Percentiles rank a stretch among this genome's conserved stretches.
Evolutionary conservation across 179 eudicot species (phyloP).

Genomic region (Vitellaria paradoxa): DNA sequence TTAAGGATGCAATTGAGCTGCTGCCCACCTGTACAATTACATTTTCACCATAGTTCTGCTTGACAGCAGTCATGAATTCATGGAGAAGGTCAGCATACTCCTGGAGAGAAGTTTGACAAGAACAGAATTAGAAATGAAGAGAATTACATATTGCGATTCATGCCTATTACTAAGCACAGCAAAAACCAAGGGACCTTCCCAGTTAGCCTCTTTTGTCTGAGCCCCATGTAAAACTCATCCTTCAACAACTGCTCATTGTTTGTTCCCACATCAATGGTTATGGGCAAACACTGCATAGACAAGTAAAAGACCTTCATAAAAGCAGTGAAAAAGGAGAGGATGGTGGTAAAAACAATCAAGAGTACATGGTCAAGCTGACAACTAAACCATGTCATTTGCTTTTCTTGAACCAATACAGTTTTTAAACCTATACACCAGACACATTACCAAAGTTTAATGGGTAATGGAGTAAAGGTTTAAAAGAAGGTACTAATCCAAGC

Average conservation of each 20-base stretch:
- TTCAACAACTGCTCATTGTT: constrained; percentile 70
- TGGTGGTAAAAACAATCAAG: background rate
- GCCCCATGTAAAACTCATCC: constrained; percentile 86
- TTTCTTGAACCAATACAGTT: background rate
- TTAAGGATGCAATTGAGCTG: background rate
- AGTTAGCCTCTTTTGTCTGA: constrained; percentile 71
- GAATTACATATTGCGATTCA: background rate
- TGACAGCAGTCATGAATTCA: constrained; percentile 85
- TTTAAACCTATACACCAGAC: background rate
- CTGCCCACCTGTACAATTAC: constrained; percentile 73
- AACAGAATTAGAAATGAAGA: background rate
- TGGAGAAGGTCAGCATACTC: constrained; percentile 79
- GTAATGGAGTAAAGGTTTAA: constrained; percentile 70
- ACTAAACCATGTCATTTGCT: background rate
- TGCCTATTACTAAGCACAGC: background rate
- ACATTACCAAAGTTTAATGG: constrained; percentile 58
- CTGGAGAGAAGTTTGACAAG: constrained; percentile 34
- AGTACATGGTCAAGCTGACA: background rate
- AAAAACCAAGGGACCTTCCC: constrained; percentile 48
- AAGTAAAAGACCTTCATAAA: constrained; percentile 20
- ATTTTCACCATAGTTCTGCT: constrained; percentile 91
- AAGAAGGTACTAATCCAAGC: constrained; percentile 49
- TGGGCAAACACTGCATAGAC: constrained; percentile 64
- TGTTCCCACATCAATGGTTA: constrained; percentile 87
- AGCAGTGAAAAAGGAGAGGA: constrained; percentile 1